Evolutionary conservation across 345 rosid species (phyloP).

Genomic region (Zanthoxylum bungeanum): DNA sequence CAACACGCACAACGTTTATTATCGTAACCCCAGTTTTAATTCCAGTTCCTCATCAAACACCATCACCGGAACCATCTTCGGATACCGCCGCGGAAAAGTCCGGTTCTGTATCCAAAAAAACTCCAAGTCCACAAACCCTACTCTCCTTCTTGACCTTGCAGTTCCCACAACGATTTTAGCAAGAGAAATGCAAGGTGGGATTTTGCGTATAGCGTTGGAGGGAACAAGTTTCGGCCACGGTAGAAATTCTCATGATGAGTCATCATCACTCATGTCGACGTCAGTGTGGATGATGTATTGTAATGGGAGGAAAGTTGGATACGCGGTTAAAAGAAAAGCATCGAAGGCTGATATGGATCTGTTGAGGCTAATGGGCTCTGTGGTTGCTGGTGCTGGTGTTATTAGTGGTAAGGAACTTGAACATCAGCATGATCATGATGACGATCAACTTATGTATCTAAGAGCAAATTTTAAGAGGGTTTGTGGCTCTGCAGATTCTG

Average conservation of each 20-base stretch:
- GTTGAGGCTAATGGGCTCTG: conserved; percentile 42
- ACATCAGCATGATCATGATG: too few relatives aligned
- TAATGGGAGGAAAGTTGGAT: conserved; percentile 69
- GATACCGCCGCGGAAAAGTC: conserved; percentile 56
- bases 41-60: conserved; percentile 26
- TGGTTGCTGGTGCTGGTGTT: conserved; percentile 58
- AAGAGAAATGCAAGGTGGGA: conserved; percentile 63
- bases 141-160: conserved; percentile 54
- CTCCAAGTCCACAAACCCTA: conserved; percentile 35
- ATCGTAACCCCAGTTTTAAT: conserved; percentile 12
- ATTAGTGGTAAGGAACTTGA: conserved; percentile 43
- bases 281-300: conserved; percentile 61
- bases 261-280: conserved; percentile 29
- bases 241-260: conserved; percentile 5
- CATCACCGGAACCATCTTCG: conserved; percentile 62
- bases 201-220: conserved; percentile 59
- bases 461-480: conserved; percentile 59
- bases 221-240: conserved; percentile 1
- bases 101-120: conserved; percentile 57
- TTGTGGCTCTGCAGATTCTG: conserved; percentile 43
- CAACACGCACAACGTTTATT: conserved; percentile 12
- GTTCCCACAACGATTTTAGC: conserved; percentile 55
- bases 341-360: conserved; percentile 45
- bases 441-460: conserved; percentile 60
- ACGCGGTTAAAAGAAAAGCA: conserved; percentile 49